Evolutionary conservation across 805 yeast species (phyloP).

Genomic region (Starmerella roubikii): DNA sequence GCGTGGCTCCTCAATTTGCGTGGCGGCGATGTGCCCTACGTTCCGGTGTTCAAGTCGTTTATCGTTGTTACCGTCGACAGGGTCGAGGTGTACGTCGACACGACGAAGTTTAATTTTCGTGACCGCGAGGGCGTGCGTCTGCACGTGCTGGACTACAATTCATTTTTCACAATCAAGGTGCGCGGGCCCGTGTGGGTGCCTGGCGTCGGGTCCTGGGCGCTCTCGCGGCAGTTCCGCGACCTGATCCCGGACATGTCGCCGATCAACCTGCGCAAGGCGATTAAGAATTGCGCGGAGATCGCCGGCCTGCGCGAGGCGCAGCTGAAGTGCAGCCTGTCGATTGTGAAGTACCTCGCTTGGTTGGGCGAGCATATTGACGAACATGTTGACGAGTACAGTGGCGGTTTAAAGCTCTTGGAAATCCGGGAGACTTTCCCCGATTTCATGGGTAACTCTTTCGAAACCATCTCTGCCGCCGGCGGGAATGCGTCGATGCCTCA

Average conservation of each 20-base stretch:
- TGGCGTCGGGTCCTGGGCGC: constrained; percentile 52
- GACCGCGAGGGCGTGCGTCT: constrained; percentile 16
- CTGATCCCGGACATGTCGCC: constrained; percentile 41
- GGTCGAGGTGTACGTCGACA: constrained; percentile 42
- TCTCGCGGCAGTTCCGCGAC: constrained; percentile 33
- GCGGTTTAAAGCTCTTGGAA: constrained; percentile 39
- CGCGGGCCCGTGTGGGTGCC: constrained; percentile 31
- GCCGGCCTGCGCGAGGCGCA: constrained; percentile 64
- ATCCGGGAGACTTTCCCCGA: constrained; percentile 28
- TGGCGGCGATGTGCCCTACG: constrained; percentile 67
- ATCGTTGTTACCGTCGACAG: constrained; percentile 33
- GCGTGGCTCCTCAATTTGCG: constrained; percentile 85
- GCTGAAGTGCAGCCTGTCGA: constrained; percentile 67
- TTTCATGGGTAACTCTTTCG: constrained; percentile 50
- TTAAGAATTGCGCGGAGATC: constrained; percentile 63
- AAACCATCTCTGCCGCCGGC: constrained; percentile 63
- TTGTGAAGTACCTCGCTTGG: constrained; percentile 72
- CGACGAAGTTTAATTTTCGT: not conserved
- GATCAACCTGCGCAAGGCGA: constrained; percentile 50
- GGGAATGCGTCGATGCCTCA: constrained; percentile 68
- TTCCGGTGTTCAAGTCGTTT: constrained; percentile 76
- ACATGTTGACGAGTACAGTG: constrained; percentile 42
- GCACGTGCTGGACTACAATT: constrained; percentile 1
- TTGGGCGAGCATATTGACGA: constrained; percentile 44
- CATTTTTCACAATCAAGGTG: constrained; percentile 4